Evolutionary conservation across 2,329 filamentous ascomycete genomes (phyloP).

Genomic region (Alternaria brassicicola): DNA sequence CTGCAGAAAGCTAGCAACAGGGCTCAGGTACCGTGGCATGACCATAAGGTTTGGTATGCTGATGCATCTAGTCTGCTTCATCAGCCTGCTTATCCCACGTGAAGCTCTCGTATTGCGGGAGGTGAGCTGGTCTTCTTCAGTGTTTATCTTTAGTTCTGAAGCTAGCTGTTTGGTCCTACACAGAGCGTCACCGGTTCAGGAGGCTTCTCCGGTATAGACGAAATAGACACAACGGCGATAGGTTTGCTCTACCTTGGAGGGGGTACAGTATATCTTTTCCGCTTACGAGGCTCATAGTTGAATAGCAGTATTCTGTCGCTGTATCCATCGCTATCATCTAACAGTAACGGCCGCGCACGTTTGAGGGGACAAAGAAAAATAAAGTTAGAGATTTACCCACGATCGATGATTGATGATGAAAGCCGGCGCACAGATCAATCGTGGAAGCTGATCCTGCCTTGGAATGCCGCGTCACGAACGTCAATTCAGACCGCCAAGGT

Average conservation of each 20-base stretch:
- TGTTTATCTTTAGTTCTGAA: background rate
- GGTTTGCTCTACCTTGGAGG: background rate
- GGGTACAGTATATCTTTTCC: background rate
- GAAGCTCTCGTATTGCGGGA: background rate
- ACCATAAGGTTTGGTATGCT: background rate
- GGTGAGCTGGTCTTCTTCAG: background rate
- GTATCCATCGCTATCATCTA: background rate
- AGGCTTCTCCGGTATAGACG: background rate
- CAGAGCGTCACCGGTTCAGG: background rate
- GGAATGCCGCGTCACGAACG: background rate
- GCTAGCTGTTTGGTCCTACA: background rate
- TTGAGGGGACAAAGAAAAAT: background rate
- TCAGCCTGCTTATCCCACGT: background rate
- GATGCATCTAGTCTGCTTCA: background rate
- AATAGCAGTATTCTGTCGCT: background rate
- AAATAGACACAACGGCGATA: background rate
- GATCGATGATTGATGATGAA: background rate
- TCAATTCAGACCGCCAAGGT: background rate
- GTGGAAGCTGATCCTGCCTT: background rate
- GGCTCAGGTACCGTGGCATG: background rate
- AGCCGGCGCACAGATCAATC: background rate
- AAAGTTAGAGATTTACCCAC: background rate
- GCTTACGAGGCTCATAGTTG: background rate
- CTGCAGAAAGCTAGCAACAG: background rate
- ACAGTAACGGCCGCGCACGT: background rate